phyloP scores from a whole-genome alignment of 1,284 basidiomycete genomes.

The Anthracocystis panici-leucophaei region DNA sequence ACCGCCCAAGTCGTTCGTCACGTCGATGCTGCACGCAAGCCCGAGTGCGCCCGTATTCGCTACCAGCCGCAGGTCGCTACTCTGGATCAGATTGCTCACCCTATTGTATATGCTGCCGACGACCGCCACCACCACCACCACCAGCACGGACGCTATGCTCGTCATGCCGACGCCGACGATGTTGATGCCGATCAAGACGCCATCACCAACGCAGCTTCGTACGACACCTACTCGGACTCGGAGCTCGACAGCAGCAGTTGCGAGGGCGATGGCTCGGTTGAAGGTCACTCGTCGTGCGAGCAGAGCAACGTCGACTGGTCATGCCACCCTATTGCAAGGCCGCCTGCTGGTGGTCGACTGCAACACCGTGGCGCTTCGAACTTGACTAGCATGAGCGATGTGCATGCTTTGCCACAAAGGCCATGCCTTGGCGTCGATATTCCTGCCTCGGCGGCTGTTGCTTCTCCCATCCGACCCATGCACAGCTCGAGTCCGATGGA shows the following conservation, averaged over 20 bases:
- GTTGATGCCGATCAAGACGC: conserved; percentile 6
- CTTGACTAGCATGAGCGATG: conserved; percentile 43
- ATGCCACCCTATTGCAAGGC: conserved; percentile 23
- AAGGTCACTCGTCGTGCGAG: conserved; percentile 23
- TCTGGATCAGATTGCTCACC: conserved; percentile 23
- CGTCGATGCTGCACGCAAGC: conserved; percentile 37
- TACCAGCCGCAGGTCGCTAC: conserved; percentile 41
- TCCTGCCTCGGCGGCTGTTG: conserved; percentile 13
- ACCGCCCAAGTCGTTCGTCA: conserved; percentile 26
- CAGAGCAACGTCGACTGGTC: conserved; percentile 39
- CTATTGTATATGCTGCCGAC: conserved; percentile 31
- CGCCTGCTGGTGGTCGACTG: conserved; percentile 13
- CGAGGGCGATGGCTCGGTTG: conserved; percentile 36
- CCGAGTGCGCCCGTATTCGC: conserved; percentile 21
- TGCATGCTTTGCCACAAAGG: conserved; percentile 18
- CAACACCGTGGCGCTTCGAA: conserved; percentile 19
- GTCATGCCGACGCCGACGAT: conserved; percentile 12
- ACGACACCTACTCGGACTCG: conserved; percentile 45
- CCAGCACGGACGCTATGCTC: conserved; percentile 9
- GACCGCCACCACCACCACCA: too few species aligned
- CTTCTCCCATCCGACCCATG: conserved; percentile 17
- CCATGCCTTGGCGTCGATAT: conserved; percentile 31
- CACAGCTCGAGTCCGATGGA: conserved; percentile 32
- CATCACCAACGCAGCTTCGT: conserved; percentile 16
- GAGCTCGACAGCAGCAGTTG: conserved; percentile 50